Evolutionary conservation across 140 eudicot species (phyloP).

Genomic region (Ambrosia hybrid): DNA sequence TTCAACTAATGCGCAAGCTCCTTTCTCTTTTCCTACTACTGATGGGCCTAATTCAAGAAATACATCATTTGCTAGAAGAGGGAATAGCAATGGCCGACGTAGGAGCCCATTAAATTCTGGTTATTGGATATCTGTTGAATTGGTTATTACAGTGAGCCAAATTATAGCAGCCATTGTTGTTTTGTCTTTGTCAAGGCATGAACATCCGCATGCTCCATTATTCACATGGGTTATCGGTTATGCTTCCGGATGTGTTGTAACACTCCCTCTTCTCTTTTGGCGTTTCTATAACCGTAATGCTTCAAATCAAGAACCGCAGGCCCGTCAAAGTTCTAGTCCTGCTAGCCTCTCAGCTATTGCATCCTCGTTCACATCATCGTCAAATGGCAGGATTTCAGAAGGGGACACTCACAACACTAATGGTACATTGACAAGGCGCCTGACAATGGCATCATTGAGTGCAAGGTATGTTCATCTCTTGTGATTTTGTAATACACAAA

Average conservation of each 20-base stretch:
- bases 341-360: slow-evolving; percentile 40
- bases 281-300: slow-evolving; percentile 59
- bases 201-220: slow-evolving; percentile 76
- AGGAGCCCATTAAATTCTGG: slow-evolving; percentile 59
- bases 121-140: slow-evolving; percentile 81
- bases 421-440: slow-evolving; percentile 45
- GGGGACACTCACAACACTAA: slow-evolving; percentile 41
- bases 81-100: slow-evolving; percentile 49
- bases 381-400: slow-evolving; percentile 49
- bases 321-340: slow-evolving; percentile 52
- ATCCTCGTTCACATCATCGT: slow-evolving; percentile 43
- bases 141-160: slow-evolving; percentile 77
- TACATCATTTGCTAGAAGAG: slow-evolving; percentile 68
- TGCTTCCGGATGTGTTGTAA: slow-evolving; percentile 85
- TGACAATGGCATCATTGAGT: slow-evolving; percentile 36
- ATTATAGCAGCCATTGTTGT: slow-evolving; percentile 77
- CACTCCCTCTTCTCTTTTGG: slow-evolving; percentile 89
- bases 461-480: slow-evolving; percentile 47
- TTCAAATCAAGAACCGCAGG: slow-evolving; percentile 66
- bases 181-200: slow-evolving; percentile 66
- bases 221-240: slow-evolving; percentile 81
- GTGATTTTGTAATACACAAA: slow-evolving; percentile 1
- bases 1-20: slow-evolving; percentile 50
- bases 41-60: slow-evolving; percentile 63
- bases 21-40: slow-evolving; percentile 48